Evolutionary conservation across 2,329 filamentous ascomycete genomes (phyloP), one percentile per base, ranked within the genome.

Genomic region (Dactylellina haptotyla): DNA sequence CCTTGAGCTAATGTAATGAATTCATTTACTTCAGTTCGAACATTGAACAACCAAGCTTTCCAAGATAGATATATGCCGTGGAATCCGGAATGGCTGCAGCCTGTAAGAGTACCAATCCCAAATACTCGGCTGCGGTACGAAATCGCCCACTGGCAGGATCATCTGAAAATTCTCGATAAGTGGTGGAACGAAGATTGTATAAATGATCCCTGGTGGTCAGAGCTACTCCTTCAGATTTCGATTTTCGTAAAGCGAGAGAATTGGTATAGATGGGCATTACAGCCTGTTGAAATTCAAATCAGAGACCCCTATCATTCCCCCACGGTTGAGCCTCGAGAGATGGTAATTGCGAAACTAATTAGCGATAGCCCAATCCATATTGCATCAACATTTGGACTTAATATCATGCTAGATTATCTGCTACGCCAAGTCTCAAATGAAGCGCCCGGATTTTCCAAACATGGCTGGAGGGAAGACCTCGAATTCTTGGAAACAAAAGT

Each of bases 221-320:
- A 63, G 10, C 34, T 63, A 5, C 8, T 63, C 12, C 25, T 8
- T 1, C 30, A 63, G n/a, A 30, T 63, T 53, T 63, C 59, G 10
- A 63, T 54, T 18, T 63, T 63, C 34, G 10, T 41, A 1, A 10
- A 32, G 23, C 30, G 16, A 12, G 46, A 63, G 16, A 63, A 63
- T 16, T 63, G 59, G 59, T 63, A 63, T 14, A 30, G 59, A 18
- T 63, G 59, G 34, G n/a, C n/a, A n/a, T n/a, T n/a, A n/a, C n/a
- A n/a, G n/a, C n/a, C n/a, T n/a, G n/a, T n/a, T n/a, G n/a, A n/a
- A n/a, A n/a, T n/a, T n/a, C n/a, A n/a, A n/a, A n/a, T n/a, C n/a
- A n/a, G n/a, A n/a, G n/a, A n/a, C n/a, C n/a, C n/a, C n/a, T n/a
- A n/a, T n/a, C n/a, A n/a, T n/a, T n/a, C n/a, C n/a, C n/a, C n/a